A percentile compares a stretch with the other conserved stretches of the same genome.
Conservation (phyloP, 371 early-diverging fungal species). For the Fennellomyces sp. region DNA sequence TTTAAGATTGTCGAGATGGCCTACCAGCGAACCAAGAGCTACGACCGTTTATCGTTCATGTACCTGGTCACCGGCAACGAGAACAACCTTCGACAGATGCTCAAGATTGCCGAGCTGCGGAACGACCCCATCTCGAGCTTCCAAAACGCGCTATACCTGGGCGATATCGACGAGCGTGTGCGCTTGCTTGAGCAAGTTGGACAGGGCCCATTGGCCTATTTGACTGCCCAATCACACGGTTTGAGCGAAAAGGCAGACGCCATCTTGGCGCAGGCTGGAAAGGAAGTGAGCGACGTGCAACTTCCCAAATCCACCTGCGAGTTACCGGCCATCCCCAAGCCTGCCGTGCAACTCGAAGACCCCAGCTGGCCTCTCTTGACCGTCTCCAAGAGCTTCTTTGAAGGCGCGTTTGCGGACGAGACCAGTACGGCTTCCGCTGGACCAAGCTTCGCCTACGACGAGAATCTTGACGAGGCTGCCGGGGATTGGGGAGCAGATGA, state of each 20-base stretch:
- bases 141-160: slow-evolving; percentile 88
- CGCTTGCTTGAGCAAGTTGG: slow-evolving; percentile 79
- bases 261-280: slow-evolving; percentile 72
- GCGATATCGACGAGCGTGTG: slow-evolving; percentile 87
- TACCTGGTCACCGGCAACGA: slow-evolving; percentile 89
- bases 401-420: slow-evolving; percentile 57
- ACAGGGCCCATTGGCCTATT: slow-evolving; percentile 87
- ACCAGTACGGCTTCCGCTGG: slow-evolving; percentile 27
- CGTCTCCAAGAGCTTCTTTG: slow-evolving; percentile 70
- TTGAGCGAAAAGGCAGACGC: slow-evolving; percentile 79
- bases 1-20: slow-evolving; percentile 86
- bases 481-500: slow-evolving; percentile 77
- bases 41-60: slow-evolving; percentile 90
- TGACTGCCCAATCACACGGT: slow-evolving; percentile 89
- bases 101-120: slow-evolving; percentile 85
- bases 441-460: slow-evolving; percentile 45
- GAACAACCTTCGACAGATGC: slow-evolving; percentile 89
- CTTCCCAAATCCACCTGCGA: slow-evolving; percentile 41
- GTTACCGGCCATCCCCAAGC: slow-evolving; percentile 65
- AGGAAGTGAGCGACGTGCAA: slow-evolving; percentile 66
- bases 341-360: slow-evolving; percentile 70
- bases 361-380: slow-evolving; percentile 88
- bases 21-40: slow-evolving; percentile 87
- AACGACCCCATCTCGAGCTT: slow-evolving; percentile 83
- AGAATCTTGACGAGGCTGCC: slow-evolving; percentile 55